Conservation (phyloP, 2,329 filamentous ascomycete genomes). For the Ophiocordyceps australis region DNA sequence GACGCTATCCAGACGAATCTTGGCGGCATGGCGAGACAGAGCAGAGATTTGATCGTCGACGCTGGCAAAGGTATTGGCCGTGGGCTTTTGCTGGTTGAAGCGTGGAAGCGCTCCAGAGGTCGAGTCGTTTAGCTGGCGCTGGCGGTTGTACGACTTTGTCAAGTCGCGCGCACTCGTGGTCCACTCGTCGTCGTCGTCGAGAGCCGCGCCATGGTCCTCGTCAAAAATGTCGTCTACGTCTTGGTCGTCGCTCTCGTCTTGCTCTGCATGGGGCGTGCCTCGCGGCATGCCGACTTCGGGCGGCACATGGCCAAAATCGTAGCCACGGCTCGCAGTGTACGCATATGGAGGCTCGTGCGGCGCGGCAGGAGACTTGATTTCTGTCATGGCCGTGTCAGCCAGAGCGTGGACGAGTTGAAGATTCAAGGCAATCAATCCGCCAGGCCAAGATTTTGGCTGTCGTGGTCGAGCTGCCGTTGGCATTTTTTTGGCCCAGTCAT, state of each 20-base stretch:
- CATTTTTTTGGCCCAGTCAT: not conserved
- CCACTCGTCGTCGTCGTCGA: conserved; percentile 40
- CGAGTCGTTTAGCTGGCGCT: conserved; percentile 43
- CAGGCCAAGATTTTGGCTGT: too few relatives aligned
- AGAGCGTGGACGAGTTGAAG: not conserved
- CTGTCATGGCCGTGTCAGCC: not conserved
- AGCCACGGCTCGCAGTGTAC: conserved; percentile 24
- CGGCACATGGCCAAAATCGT: conserved; percentile 18
- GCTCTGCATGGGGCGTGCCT: conserved; percentile 6
- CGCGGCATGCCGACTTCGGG: conserved; percentile 12
- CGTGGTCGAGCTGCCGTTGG: not conserved
- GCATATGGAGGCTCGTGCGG: conserved; percentile 26
- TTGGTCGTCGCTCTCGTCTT: conserved; percentile 6
- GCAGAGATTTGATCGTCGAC: conserved; percentile 78
- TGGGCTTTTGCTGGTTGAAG: conserved; percentile 62
- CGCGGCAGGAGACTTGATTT: conserved; percentile 16
- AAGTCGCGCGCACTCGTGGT: conserved; percentile 45
- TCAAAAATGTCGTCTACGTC: conserved; percentile 13
- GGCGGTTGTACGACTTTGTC: conserved; percentile 78
- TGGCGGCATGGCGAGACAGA: conserved; percentile 69
- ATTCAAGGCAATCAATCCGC: too few relatives aligned
- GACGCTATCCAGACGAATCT: conserved; percentile 61
- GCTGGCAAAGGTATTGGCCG: conserved; percentile 59
- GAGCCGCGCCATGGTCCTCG: conserved; percentile 15
- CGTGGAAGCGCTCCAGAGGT: conserved; percentile 36